These are phyloP conservation scores for Alternaria solani DNA, from an alignment of 2,329 filamentous ascomycete species.

Conservation along the genomic window DNA sequence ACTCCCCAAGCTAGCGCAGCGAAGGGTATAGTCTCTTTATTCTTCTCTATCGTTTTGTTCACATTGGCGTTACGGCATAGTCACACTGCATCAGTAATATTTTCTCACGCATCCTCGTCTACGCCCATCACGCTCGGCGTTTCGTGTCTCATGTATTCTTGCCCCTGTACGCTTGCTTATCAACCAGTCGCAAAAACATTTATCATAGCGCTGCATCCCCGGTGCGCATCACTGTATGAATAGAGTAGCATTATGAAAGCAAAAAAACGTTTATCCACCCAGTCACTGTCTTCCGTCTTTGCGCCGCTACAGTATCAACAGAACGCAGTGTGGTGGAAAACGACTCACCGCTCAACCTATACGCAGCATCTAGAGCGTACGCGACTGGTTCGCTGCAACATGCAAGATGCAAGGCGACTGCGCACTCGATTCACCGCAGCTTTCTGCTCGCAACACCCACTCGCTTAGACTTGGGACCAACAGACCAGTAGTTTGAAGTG, in stretches of 20 bases:
- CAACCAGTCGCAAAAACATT: background rate
- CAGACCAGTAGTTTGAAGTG: background rate
- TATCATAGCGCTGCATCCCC: background rate
- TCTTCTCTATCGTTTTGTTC: constrained; percentile 2
- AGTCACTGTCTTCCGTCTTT: background rate
- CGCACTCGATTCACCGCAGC: constrained; percentile 2
- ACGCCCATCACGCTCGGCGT: background rate
- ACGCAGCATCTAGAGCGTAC: constrained; percentile 9
- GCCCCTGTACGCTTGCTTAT: constrained; percentile 8
- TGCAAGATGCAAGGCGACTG: constrained; percentile 18
- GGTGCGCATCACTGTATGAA: constrained; percentile 10
- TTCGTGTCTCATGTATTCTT: constrained; percentile 11
- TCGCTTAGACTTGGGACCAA: constrained; percentile 1
- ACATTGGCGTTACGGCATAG: constrained; percentile 4
- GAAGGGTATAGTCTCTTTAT: constrained; percentile 19
- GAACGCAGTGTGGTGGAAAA: constrained; percentile 4
- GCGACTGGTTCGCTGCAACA: constrained; percentile 9
- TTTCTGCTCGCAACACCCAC: constrained; percentile 12
- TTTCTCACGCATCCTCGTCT: constrained; percentile 11
- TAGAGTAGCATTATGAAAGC: constrained; percentile 6
- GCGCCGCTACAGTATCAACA: background rate
- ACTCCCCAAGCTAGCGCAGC: constrained; percentile 34
- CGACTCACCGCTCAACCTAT: constrained; percentile 23
- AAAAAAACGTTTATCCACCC: constrained; percentile 3
- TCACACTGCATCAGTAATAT: constrained; percentile 9